Percentiles rank a stretch among this genome's conserved stretches.
These are phyloP conservation scores for Ascomycota sp. DNA, from an alignment of 2,329 filamentous ascomycete genomes.

Conservation along the genomic window DNA sequence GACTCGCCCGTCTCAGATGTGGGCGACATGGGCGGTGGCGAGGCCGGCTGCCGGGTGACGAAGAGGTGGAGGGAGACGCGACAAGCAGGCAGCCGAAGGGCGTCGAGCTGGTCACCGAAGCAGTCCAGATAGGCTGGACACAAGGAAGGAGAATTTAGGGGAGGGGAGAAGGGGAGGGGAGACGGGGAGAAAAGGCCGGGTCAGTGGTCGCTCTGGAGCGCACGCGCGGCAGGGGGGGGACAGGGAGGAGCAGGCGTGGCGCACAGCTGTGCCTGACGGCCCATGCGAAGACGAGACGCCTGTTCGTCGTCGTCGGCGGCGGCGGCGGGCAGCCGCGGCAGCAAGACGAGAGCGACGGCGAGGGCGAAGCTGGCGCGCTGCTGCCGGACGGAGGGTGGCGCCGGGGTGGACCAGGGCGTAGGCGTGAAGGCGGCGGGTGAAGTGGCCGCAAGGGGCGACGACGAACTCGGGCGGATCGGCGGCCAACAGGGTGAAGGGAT, in stretches of 20 bases:
- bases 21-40: neutral
- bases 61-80: conserved; percentile 14
- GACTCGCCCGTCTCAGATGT: neutral
- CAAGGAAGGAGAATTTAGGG: no score
- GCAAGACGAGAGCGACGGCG: conserved; percentile 17
- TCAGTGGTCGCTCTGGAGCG: no score
- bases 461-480: conserved; percentile 35
- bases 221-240: no score
- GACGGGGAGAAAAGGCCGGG: no score
- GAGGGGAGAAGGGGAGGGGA: no score
- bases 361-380: conserved; percentile 35
- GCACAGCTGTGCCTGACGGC: conserved; percentile 16
- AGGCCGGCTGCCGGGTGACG: conserved; percentile 11
- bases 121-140: conserved; percentile 14
- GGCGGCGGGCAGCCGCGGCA: conserved; percentile 8
- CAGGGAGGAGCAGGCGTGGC: no score
- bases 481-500: conserved; percentile 41
- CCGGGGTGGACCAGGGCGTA: conserved; percentile 30
- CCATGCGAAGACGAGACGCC: conserved; percentile 19
- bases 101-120: conserved; percentile 16
- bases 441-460: conserved; percentile 35
- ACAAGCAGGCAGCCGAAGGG: conserved; percentile 9
- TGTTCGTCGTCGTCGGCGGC: no score
- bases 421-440: conserved; percentile 33
- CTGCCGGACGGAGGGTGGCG: conserved; percentile 31